phyloP scores from a whole-genome alignment of 2,329 filamentous ascomycete genomes.

The Fusarium sp. region DNA sequence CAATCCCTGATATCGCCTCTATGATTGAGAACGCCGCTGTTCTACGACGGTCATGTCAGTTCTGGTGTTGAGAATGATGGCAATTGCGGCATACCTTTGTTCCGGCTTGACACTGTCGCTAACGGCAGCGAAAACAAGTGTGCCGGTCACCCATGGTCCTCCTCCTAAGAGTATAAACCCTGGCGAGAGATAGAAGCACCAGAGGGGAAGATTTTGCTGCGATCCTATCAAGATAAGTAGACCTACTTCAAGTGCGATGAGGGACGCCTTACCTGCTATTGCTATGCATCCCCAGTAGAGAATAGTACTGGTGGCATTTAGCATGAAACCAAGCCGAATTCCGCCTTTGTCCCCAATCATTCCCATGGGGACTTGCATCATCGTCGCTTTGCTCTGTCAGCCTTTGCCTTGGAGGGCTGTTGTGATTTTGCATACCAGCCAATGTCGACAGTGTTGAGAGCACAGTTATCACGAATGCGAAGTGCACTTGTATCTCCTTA shows the following conservation, averaged over 20 bases:
- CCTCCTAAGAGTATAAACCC: not conserved
- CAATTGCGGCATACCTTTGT: not conserved
- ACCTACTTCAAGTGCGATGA: too few relatives aligned
- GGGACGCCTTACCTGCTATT: not conserved
- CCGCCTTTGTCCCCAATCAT: not conserved
- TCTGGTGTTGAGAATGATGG: fast-evolving
- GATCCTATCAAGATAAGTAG: not conserved
- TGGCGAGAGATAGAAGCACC: conserved; percentile 6
- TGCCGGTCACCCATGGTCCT: not conserved
- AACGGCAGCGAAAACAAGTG: not conserved
- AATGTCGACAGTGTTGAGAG: not conserved
- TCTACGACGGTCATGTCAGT: not conserved
- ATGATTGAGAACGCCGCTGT: not conserved
- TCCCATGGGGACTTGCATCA: not conserved
- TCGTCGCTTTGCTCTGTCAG: not conserved
- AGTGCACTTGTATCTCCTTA: not conserved
- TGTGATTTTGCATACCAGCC: not conserved
- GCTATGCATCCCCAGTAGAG: not conserved
- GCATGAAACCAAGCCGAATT: not conserved
- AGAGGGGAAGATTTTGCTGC: not conserved
- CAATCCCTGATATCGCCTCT: not conserved
- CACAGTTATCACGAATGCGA: not conserved
- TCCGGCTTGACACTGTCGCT: not conserved
- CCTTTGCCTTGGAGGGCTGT: not conserved
- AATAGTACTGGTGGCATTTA: not conserved